A percentile compares a stretch with the other conserved stretches of the same genome.
These are phyloP conservation scores for Teratosphaeria viscida DNA, from an alignment of 2,329 filamentous ascomycete genomes.

Conservation along the genomic window DNA sequence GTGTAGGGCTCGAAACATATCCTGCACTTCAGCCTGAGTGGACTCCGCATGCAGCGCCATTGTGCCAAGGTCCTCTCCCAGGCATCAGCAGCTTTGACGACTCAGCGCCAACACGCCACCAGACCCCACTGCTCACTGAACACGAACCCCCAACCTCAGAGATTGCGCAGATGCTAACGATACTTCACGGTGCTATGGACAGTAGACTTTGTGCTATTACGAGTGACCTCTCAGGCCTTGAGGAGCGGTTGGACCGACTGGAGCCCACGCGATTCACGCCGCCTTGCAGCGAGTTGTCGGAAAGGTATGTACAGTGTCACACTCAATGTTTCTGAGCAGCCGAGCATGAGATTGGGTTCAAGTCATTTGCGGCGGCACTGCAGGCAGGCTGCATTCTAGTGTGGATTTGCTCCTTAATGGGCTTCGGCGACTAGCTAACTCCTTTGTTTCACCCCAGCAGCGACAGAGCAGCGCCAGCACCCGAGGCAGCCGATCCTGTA, in stretches of 20 bases:
- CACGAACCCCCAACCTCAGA: background rate
- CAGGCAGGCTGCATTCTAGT: background rate
- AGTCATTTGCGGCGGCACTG: background rate
- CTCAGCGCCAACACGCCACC: background rate
- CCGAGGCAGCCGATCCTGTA: background rate
- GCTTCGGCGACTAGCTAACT: background rate
- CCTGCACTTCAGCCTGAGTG: background rate
- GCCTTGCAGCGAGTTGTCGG: constrained; percentile 5
- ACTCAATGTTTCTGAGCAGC: background rate
- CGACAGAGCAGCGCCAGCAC: background rate
- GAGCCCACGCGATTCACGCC: constrained; percentile 12
- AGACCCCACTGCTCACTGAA: background rate
- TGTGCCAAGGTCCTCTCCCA: background rate
- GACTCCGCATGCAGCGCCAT: background rate
- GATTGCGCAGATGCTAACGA: background rate
- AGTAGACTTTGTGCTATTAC: background rate
- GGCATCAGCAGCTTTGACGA: background rate
- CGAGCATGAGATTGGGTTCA: background rate
- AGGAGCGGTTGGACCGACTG: constrained; percentile 12
- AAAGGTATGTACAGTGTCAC: background rate
- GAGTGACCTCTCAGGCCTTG: background rate
- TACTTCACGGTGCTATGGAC: background rate
- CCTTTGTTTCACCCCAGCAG: background rate
- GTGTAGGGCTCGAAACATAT: background rate
- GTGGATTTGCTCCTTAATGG: background rate